Base-by-base conservation (phyloP, 352 stramenopile genomes). In the Aphanomyces cochlioides region DNA sequence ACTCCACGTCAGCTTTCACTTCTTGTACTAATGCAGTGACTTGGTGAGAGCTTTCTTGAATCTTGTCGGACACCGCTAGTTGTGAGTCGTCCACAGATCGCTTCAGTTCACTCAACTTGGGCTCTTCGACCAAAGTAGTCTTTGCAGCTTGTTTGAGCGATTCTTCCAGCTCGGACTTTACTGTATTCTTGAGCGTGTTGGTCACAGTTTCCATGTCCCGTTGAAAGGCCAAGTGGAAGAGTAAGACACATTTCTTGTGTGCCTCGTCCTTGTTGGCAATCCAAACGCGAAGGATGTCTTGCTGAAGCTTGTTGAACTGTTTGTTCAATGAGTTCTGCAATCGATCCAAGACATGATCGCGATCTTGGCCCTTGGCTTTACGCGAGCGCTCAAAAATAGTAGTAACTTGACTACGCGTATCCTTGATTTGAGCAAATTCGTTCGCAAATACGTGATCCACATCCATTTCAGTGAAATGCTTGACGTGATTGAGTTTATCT, bases 151-250 rank as follows among this genome's bases (percentile, higher is more conserved):
- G 38, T 6, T 15, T 10, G 5, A 67, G 13, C 2, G 60, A 37
- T 7, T 10, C 60, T 28, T 57, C 36, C n/a, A 67, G 54, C n/a
- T 43, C 8, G 3, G 7, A 7, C 8, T 7, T 7, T 15, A 56
- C 56, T 13, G 6, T 7, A 13, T 7, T 19, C 7, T 57, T 17
- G 28, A 37, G 21, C 10, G 6, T 5, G 13, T 54, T 13, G 8
- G 47, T 57, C 5, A n/a, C n/a, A 37, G 50, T 17, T 17, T 56
- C 28, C 47, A 67, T 19, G 21, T 54, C 47, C 3, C 12, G 13
- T 12, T 67, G 41, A 37, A 56, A 41, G n/a, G 47, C 60, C 10
- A 67, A 34, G n/a, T 67, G 60, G 47, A 54, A 67, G 28, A 57
- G 17, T 17, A 67, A 28, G 28, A 67, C 60, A 37, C 60, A 67